Base-by-base conservation (phyloP, 1,284 basidiomycete species). In the Xerocomus minutiporus region DNA sequence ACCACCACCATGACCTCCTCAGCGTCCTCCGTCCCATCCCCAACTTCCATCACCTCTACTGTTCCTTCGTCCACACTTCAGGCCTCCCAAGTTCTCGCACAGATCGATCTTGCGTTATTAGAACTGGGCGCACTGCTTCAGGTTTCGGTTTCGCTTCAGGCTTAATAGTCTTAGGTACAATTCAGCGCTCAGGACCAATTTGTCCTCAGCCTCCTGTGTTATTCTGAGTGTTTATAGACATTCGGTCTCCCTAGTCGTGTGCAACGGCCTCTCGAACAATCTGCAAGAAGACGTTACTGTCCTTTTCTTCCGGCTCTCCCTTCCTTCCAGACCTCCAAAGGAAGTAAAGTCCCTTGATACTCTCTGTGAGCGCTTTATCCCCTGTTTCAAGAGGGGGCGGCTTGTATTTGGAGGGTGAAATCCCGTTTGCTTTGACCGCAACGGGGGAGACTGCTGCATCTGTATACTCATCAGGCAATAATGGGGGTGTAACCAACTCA, bases 331-430 rank as follows among this genome's bases (percentile, higher is more conserved):
- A 52, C 49, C 57, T 67, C 65, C 65, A 67, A 23, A 67, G 67
- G 36, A 53, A 54, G 60, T 73, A 52, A 54, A 71, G 51, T 46
- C 72, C 53, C 59, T 64, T 70, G 61, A 73, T 57, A 52, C 72
- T 58, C 56, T 72, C 57, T 3, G 61, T 57, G 13, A 60, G 51
- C 12, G 60, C 57, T 34, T 47, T 57, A 32, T 62, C 59, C 41
- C 58, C 57, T 35, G 54, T 45, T 23, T 41, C 53, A 15, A 46
- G 42, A 29, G 26, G 20, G 34, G 15, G 48, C 41, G 43, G 20
- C 9, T 5, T 34, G 17, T n/a, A 50, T 12, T 52, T 41, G 7
- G 49, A 40, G 40, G 54, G 49, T 28, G 61, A 17, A 20, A 49
- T 35, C 7, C 51, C 51, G 12, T 61, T 46, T 46, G 59, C 47